Base-by-base conservation (phyloP, 75 land plant species). In the Pinus taeda region DNA sequence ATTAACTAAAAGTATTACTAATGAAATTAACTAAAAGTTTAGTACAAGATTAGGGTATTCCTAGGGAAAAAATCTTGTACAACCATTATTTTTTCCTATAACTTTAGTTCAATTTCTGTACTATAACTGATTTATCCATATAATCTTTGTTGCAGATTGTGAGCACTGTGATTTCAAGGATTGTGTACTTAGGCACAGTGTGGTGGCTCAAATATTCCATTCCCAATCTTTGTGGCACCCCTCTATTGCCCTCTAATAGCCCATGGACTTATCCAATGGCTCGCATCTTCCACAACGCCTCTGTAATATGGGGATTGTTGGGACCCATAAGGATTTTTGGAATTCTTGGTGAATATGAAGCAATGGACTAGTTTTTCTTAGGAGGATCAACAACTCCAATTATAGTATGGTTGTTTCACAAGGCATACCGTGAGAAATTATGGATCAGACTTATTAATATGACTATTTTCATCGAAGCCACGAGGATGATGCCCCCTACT, bases 251-350 rank as follows among this genome's bases (percentile, higher is more conserved):
- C 0, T 8, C 77, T 2, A 75, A 79, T 76, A 90, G 90, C 80
- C 93, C 95, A 0, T 95, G 98, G 98, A 95, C 87, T 0, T 95
- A 96, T 77, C 98, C 98, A 0, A 29, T 53, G 6, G 96, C 93
- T 66, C 77, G 71, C 3, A 93, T 95, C 18, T 95, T 93, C 85
- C 93, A 81, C 61, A 95, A 92, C 65, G 93, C 97, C 1, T 94
- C 95, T 0, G 97, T 94, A 13, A 90, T 94, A 53, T 95, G 98
- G 97, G 97, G 95, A 12, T 83, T 94, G 0, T 79, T 94, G 3
- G 88, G 97, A 0, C 93, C 97, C 2, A 88, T 82, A 33, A 75
- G 97, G 45, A 92, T 94, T 49, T 94, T 92, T 65, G 93, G 95
- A 0, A 59, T 75, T 60, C 89, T 86, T 4, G 93, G 98, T 3